These are phyloP conservation scores for Aspergillus sp. DNA, from an alignment of 2,329 filamentous ascomycete species.

Conservation along the genomic window DNA sequence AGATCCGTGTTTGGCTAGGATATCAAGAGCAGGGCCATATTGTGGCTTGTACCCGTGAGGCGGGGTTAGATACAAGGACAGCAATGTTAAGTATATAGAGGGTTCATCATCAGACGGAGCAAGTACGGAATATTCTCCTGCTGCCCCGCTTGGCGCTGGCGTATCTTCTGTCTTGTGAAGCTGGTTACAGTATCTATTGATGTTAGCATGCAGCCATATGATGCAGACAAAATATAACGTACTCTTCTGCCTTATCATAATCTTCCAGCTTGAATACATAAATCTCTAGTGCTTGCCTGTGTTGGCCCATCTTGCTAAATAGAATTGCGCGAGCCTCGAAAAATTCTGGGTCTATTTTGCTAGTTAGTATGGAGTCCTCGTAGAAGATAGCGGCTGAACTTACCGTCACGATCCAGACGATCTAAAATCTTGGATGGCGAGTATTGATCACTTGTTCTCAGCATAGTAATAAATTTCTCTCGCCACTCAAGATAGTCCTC, in stretches of 20 bases:
- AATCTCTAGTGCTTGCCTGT: conserved; percentile 93
- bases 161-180: conserved; percentile 65
- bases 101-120: conserved; percentile 57
- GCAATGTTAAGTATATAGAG: conserved; percentile 88
- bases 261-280: conserved; percentile 94
- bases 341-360: conserved; percentile 69
- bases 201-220: conserved; percentile 13
- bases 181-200: conserved; percentile 77
- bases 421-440: conserved; percentile 75
- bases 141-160: conserved; percentile 33
- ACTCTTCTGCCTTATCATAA: conserved; percentile 91
- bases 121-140: conserved; percentile 39
- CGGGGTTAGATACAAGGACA: conserved; percentile 85
- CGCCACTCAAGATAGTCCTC: conserved; percentile 60
- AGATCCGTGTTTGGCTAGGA: conserved; percentile 90
- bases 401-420: conserved; percentile 77
- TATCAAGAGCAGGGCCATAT: conserved; percentile 75
- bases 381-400: conserved; percentile 28
- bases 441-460: conserved; percentile 76
- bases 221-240: conserved; percentile 36
- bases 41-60: conserved; percentile 70
- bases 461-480: conserved; percentile 69
- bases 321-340: conserved; percentile 89
- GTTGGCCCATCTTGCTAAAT: conserved; percentile 90
- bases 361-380: not conserved